These are phyloP conservation scores for Mycena latifolia DNA, from an alignment of 768 basidiomycete species.

Conservation along the genomic window DNA sequence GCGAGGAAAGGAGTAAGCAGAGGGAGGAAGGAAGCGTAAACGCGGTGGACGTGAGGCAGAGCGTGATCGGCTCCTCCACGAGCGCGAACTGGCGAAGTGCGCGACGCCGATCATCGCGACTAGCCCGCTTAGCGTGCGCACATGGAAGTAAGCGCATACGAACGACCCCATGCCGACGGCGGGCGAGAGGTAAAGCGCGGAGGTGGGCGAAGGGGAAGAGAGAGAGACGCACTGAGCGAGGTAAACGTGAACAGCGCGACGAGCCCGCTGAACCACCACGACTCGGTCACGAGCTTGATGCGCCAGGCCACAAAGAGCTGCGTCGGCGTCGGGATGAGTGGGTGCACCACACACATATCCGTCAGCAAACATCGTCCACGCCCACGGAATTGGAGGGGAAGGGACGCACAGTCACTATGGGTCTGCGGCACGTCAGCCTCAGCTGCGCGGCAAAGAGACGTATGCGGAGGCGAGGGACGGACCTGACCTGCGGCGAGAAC, in stretches of 20 bases:
- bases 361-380: too few species aligned
- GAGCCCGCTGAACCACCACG: slow-evolving; percentile 14
- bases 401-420: slow-evolving; percentile 34
- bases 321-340: slow-evolving; percentile 27
- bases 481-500: neutral
- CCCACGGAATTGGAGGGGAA: too few species aligned
- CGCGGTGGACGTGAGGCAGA: slow-evolving; percentile 31
- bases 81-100: neutral
- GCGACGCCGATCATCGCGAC: slow-evolving; percentile 11
- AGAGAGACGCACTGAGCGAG: slow-evolving; percentile 21
- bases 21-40: slow-evolving; percentile 11
- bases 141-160: too few species aligned
- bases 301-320: slow-evolving; percentile 38
- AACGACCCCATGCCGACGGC: too few species aligned
- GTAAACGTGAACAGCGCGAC: slow-evolving; percentile 26
- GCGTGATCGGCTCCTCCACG: slow-evolving; percentile 10
- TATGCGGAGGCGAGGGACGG: too few species aligned
- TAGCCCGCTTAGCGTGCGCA: slow-evolving; percentile 13
- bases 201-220: too few species aligned
- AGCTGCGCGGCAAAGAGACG: too few species aligned
- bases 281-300: slow-evolving; percentile 24
- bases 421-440: slow-evolving; percentile 13
- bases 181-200: too few species aligned
- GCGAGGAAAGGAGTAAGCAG: too few species aligned
- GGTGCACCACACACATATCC: neutral